Evolutionary conservation across 495 filamentous ascomycete species (phyloP).

Genomic region (Pyrenula aspistea): DNA sequence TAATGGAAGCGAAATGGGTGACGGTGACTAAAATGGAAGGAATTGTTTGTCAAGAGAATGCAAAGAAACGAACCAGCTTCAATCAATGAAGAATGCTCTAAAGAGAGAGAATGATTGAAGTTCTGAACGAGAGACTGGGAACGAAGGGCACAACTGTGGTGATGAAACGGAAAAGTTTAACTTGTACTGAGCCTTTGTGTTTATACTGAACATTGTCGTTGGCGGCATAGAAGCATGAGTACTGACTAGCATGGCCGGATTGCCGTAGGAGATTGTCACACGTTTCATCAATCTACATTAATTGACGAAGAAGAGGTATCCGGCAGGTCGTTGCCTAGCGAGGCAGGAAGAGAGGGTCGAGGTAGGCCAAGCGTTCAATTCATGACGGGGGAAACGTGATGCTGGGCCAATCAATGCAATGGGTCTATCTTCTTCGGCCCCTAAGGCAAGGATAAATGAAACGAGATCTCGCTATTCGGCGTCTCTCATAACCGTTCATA

Average conservation of each 20-base stretch:
- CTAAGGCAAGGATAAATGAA: not conserved
- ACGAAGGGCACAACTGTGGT: not conserved
- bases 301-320: not conserved
- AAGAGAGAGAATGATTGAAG: constrained; percentile 3
- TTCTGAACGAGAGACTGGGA: not conserved
- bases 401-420: not conserved
- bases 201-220: too few relatives aligned
- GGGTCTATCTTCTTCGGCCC: too few relatives aligned
- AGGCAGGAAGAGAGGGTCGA: not conserved
- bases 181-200: too few relatives aligned
- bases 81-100: constrained; percentile 6
- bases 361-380: too few relatives aligned
- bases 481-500: not conserved
- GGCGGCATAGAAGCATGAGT: too few relatives aligned
- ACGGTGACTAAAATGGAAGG: not conserved
- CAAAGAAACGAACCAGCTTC: constrained; percentile 4
- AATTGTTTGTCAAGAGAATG: not conserved
- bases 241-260: not conserved
- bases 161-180: not conserved
- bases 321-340: not conserved
- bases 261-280: not conserved
- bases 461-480: not conserved
- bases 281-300: not conserved
- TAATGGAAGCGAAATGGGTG: not conserved
- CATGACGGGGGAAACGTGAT: too few relatives aligned